Base-by-base conservation (phyloP, 148 eudicot species). In the Chenopodium album region DNA sequence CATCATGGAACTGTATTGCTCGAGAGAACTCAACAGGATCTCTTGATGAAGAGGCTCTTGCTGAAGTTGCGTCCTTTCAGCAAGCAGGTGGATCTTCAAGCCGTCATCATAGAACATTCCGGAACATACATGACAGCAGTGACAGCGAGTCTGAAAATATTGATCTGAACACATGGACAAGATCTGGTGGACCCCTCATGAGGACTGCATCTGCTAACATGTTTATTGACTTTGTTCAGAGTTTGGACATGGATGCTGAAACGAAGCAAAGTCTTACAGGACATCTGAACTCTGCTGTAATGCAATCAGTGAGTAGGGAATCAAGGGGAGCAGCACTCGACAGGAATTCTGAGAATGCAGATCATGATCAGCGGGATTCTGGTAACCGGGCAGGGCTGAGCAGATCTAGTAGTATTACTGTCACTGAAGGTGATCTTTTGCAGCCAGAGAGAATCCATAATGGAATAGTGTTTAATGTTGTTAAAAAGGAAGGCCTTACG, bases 121-220 rank as follows among this genome's bases (percentile, higher is more conserved):
- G 89, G 12, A 75, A 72, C 73, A 60, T 41, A 16, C 89, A 90
- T 19, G 97, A 93, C 7, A 91, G 93, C 46, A 96, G 98, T 81
- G 99, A 94, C 76, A 91, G 98, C 69, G 98, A 97, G 82, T 73
- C 97, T 3, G 98, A 97, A 75, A 89, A 77, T 32, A 76, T 83
- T 8, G 97, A 91, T 54, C 75, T 85, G 7, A 87, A 85, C 81
- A 84, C 95, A 1, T 97, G 99, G 99, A 97, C 99, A 9, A 90
- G 95, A 69, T 86, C 93, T 7, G 99, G 98, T 54, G 99, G 99
- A 11, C 99, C 99, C 70, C 85, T 97, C 75, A 97, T 97, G 99
- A 91, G 99, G 90, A 92, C 98, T 0, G 79, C 89, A 9, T 97
- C 99, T 5, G 94, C 98, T 0, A 89, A 94, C 75, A 77, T 82